Evolutionary conservation across 2,329 filamentous ascomycete genomes (phyloP).

Genomic region (Cercospora sp.): DNA sequence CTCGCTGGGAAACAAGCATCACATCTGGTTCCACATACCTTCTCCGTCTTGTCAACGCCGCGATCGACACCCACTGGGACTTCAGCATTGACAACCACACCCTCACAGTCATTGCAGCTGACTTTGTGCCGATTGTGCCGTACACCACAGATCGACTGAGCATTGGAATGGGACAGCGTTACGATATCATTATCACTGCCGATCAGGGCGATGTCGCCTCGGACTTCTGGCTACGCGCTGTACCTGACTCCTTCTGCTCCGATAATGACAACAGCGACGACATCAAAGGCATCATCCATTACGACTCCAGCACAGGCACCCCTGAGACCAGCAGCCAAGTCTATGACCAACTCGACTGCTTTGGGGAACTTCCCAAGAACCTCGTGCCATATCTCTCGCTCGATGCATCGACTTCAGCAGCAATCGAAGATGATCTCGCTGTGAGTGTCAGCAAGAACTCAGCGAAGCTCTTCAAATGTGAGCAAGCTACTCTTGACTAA

Average conservation of each 20-base stretch:
- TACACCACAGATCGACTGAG: not conserved
- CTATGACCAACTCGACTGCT: conserved; percentile 39
- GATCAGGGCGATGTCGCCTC: not conserved
- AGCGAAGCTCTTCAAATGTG: conserved; percentile 36
- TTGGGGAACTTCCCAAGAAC: conserved; percentile 39
- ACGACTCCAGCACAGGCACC: conserved; percentile 36
- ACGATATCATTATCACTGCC: not conserved
- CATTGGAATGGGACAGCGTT: not conserved
- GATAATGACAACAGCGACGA: not conserved
- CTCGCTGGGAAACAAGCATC: conserved; percentile 31
- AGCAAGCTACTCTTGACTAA: no score
- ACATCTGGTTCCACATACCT: conserved; percentile 36
- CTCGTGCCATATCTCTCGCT: conserved; percentile 39
- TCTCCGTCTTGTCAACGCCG: not conserved
- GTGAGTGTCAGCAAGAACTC: conserved; percentile 37
- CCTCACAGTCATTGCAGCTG: not conserved
- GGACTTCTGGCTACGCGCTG: not conserved
- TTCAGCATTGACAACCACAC: not conserved
- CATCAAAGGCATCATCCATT: conserved; percentile 39
- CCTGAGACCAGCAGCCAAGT: conserved; percentile 37
- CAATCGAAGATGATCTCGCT: conserved; percentile 17
- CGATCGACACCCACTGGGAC: not conserved
- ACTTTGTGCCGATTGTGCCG: not conserved
- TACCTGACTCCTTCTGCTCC: not conserved
- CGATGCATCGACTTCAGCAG: conserved; percentile 24